Evolutionary conservation across 306 rosid genomes (phyloP), one percentile per base, ranked within the genome.

Genomic region (Prunus mume): DNA sequence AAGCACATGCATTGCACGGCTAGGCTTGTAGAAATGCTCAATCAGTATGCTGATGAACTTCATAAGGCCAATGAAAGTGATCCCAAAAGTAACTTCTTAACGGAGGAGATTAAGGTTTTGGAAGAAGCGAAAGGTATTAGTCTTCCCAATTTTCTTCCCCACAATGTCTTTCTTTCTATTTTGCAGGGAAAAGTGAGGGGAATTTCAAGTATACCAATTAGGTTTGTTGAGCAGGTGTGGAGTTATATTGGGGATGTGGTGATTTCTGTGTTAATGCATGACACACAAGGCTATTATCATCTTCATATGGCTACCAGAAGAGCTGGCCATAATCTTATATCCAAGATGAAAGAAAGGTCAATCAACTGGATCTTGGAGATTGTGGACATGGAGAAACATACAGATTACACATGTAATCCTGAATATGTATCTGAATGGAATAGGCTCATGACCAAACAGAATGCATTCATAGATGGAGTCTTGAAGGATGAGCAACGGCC

Each of bases 1-100:
- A 6, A 34, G 6, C 11, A 9, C 12, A 82, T 82, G 88, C 90
- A 85, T 60, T 85, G 85, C 5, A 87, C 89, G 6, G 88, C 88
- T 11, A 62, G 86, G 0, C 46, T 87, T 34, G 85, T 75, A 0
- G 84, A 87, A 2, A 82, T 68, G 85, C 75, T 85, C 0, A 30
- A 83, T n/a, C 2, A 57, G 0, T 85, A 32, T 51, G 65, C 86
- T 0, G 11, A 1, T 3, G 66, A 72, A n/a, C 83, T 85, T 38
- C 5, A 72, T 0, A 54, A 11, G 1, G 32, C 50, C 73, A 0
- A 47, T 41, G 73, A 14, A 2, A 66, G 46, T 72, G 74, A 79
- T 27, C 74, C 62, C 20, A 27, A 47, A 22, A 28, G 20, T 41
- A 68, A 58, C 47, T 87, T 87, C 55, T 62, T 85, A 1, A 12